A percentile compares a stretch with the other conserved stretches of the same genome.
Conservation (phyloP, 768 basidiomycete genomes). For the Tulasnella sp. region DNA sequence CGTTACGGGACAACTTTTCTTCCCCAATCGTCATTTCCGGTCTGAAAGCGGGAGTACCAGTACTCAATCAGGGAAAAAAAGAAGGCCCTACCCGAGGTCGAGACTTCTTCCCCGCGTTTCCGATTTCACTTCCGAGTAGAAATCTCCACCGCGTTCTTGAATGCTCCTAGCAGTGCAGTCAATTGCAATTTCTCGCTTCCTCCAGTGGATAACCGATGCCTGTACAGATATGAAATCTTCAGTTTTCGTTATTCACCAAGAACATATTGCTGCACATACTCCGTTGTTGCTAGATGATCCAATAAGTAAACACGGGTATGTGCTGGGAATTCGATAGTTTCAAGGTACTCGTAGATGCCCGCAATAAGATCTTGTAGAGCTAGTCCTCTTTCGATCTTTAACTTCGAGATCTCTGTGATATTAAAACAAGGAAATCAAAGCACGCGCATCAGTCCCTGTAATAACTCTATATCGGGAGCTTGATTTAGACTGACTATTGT, state of each 20-base stretch:
- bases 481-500: constrained; percentile 45
- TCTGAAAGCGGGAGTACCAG: no score
- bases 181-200: constrained; percentile 91
- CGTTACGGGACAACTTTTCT: no score
- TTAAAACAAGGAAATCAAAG: not conserved
- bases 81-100: no score
- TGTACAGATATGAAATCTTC: constrained; percentile 24
- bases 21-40: no score
- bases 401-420: constrained; percentile 60
- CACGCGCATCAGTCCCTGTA: not conserved
- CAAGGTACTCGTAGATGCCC: constrained; percentile 82
- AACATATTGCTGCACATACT: constrained; percentile 42
- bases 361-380: constrained; percentile 89
- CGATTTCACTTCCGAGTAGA: constrained; percentile 15
- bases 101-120: no score
- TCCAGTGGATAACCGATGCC: constrained; percentile 83
- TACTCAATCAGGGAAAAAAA: no score
- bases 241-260: not conserved
- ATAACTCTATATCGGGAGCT: not conserved
- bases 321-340: constrained; percentile 73
- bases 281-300: constrained; percentile 87
- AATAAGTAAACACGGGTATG: constrained; percentile 82
- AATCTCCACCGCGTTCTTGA: constrained; percentile 80
- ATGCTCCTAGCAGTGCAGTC: constrained; percentile 78
- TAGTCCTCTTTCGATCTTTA: constrained; percentile 86